A percentile compares a stretch with the other conserved stretches of the same genome.
Evolutionary conservation across 768 basidiomycete species (phyloP).

Genomic region (Dictyophora rubrovolvata): DNA sequence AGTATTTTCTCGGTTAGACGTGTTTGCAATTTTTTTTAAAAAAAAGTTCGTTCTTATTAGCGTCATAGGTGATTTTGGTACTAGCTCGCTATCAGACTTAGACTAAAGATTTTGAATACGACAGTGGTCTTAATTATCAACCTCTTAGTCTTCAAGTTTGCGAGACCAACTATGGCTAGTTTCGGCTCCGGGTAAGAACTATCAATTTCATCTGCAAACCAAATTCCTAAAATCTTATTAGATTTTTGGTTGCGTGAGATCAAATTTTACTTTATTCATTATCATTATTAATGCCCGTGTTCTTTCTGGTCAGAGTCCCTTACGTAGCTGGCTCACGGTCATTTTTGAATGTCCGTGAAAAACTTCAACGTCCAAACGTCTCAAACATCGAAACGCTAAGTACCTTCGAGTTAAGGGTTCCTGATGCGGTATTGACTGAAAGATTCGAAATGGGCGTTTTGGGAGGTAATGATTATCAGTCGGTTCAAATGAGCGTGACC

Average conservation of each 20-base stretch:
- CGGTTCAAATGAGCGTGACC: neutral
- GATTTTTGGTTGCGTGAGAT: slow-evolving; percentile 4
- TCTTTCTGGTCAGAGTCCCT: neutral
- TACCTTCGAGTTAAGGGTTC: neutral
- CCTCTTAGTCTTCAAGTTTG: neutral
- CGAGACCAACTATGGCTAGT: neutral
- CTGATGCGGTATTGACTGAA: neutral
- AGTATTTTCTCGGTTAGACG: neutral
- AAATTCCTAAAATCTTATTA: neutral
- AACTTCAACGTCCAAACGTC: neutral
- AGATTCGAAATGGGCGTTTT: neutral
- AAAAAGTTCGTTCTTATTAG: neutral
- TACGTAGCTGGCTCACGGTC: neutral
- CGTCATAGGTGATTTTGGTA: neutral
- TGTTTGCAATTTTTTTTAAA: neutral
- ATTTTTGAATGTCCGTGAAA: slow-evolving; percentile 5
- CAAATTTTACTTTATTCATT: neutral
- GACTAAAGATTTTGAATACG: neutral
- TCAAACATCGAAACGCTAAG: neutral
- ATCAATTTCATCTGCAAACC: neutral
- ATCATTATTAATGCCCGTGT: neutral
- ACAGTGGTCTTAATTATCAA: neutral
- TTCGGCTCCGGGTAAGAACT: slow-evolving; percentile 2
- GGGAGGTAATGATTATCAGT: neutral
- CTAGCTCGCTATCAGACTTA: neutral